phyloP scores from a whole-genome alignment of 306 rosid genomes.

The Betula pendula region DNA sequence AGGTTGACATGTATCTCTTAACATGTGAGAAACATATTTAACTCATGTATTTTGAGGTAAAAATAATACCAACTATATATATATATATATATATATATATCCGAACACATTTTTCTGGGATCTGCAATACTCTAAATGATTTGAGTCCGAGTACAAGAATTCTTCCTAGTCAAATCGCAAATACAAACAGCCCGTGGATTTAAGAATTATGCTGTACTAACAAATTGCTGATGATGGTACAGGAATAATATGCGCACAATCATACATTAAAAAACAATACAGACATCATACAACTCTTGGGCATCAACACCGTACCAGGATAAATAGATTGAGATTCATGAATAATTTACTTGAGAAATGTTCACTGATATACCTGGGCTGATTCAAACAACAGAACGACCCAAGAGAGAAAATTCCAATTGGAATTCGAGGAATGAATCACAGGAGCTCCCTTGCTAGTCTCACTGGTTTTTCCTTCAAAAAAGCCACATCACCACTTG shows the following conservation, averaged over 20 bases:
- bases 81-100: background rate
- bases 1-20: too few relatives aligned
- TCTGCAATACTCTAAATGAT: background rate
- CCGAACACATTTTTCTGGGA: background rate
- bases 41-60: background rate
- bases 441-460: slow-evolving; percentile 61
- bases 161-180: background rate
- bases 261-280: slow-evolving; percentile 25
- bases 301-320: slow-evolving; percentile 29
- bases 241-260: slow-evolving; percentile 9
- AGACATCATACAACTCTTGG: slow-evolving; percentile 35
- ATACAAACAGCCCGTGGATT: background rate
- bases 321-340: slow-evolving; percentile 25
- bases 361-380: slow-evolving; percentile 34
- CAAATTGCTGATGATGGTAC: slow-evolving; percentile 9
- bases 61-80: background rate
- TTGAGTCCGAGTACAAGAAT: background rate
- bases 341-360: slow-evolving; percentile 17
- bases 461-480: slow-evolving; percentile 71
- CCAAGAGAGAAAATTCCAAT: slow-evolving; percentile 14
- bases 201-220: slow-evolving; percentile 17
- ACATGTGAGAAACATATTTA: too few relatives aligned
- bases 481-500: slow-evolving; percentile 63
- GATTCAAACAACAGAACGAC: slow-evolving; percentile 32
- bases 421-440: slow-evolving; percentile 33